Percentiles rank a stretch among this genome's conserved stretches.
Conservation (phyloP, 2,329 filamentous ascomycete genomes). For the Ramularia endophylla region DNA sequence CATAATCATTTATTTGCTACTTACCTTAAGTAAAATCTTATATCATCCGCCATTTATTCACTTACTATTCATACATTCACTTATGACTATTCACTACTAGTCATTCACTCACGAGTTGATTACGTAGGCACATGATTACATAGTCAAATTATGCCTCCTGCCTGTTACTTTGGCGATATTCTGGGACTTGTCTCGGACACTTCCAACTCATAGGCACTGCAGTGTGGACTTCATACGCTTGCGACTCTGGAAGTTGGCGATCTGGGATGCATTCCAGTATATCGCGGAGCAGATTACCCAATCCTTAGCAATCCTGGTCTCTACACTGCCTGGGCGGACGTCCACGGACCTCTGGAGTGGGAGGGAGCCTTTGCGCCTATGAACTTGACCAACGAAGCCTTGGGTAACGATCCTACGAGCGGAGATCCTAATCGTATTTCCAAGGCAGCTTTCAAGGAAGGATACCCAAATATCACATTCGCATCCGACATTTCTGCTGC, state of each 20-base stretch:
- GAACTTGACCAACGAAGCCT: conserved; percentile 38
- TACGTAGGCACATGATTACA: too few relatives aligned
- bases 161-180: too few relatives aligned
- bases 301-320: conserved; percentile 42
- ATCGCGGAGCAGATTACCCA: conserved; percentile 43
- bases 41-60: too few relatives aligned
- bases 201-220: conserved; percentile 42
- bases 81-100: too few relatives aligned
- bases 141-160: too few relatives aligned
- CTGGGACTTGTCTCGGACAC: conserved; percentile 40
- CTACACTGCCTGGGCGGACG: conserved; percentile 37
- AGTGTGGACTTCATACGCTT: conserved; percentile 42
- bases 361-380: conserved; percentile 42
- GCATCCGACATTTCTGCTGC: conserved; percentile 36
- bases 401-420: conserved; percentile 42
- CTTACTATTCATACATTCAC: too few relatives aligned
- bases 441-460: conserved; percentile 39
- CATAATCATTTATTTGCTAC: too few relatives aligned
- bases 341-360: conserved; percentile 43
- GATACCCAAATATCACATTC: conserved; percentile 42
- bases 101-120: too few relatives aligned
- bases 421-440: conserved; percentile 40
- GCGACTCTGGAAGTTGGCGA: conserved; percentile 44
- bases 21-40: too few relatives aligned
- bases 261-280: conserved; percentile 45